Evolutionary conservation across 2,329 filamentous ascomycete genomes (phyloP).

Genomic region (Colletotrichum orchidophilum): DNA sequence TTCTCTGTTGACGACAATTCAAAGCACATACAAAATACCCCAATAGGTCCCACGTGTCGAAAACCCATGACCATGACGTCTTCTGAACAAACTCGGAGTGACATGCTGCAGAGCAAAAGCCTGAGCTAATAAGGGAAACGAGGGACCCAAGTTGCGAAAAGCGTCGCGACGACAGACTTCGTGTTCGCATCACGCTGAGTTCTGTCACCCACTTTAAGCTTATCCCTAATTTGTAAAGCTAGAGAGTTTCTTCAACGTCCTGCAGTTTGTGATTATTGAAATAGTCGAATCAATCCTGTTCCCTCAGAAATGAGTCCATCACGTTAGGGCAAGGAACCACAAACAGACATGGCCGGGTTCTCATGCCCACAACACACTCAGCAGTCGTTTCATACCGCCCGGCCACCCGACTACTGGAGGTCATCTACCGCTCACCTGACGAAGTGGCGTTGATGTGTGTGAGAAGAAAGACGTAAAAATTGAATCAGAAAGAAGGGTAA

Average conservation of each 20-base stretch:
- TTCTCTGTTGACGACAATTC: not conserved
- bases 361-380: not conserved
- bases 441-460: not conserved
- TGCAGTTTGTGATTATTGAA: not conserved
- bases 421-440: not conserved
- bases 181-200: slow-evolving; percentile 13
- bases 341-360: not conserved
- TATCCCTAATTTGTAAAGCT: not conserved
- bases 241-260: not conserved
- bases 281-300: not conserved
- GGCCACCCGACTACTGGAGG: not conserved
- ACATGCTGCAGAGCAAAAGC: not conserved
- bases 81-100: slow-evolving; percentile 1
- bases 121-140: slow-evolving; percentile 5
- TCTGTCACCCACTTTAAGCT: slow-evolving; percentile 28
- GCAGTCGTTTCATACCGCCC: not conserved
- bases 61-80: slow-evolving; percentile 16
- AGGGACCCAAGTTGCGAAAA: not conserved
- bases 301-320: not conserved
- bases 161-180: slow-evolving; percentile 1
- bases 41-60: not conserved
- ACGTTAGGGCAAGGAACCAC: not conserved
- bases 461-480: not conserved
- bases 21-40: not conserved
- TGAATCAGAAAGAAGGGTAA: not conserved